These are phyloP conservation scores for Chrysanthemum makinoi DNA, from an alignment of 129 eudicot genomes.

Conservation along the genomic window DNA sequence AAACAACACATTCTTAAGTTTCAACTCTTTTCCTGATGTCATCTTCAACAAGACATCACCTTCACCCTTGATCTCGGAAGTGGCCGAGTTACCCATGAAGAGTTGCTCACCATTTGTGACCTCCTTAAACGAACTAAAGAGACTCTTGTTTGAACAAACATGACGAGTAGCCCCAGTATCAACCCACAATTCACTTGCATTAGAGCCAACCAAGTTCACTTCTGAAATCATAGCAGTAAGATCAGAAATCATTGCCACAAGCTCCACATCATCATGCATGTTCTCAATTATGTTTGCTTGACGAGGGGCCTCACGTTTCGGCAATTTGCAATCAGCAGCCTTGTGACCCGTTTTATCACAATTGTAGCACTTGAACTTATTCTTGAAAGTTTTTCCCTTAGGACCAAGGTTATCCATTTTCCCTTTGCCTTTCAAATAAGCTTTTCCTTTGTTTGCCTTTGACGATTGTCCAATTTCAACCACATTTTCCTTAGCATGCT, in stretches of 20 bases:
- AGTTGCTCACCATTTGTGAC: neutral
- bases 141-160: neutral
- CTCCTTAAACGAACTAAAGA: neutral
- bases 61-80: too few species aligned
- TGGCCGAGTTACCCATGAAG: neutral
- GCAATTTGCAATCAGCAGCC: neutral
- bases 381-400: neutral
- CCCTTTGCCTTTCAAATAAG: neutral
- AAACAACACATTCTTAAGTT: too few species aligned
- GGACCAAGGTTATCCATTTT: neutral
- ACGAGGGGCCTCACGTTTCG: neutral
- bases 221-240: too few species aligned
- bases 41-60: too few species aligned
- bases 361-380: conserved; percentile 5
- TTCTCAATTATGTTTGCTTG: neutral
- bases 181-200: neutral
- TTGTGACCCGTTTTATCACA: neutral
- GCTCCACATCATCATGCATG: neutral
- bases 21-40: too few species aligned
- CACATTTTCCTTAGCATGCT: neutral
- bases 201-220: neutral
- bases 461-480: neutral
- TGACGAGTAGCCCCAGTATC: neutral
- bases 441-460: neutral
- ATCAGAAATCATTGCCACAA: neutral